phyloP scores from a whole-genome alignment of 805 yeast genomes.

The Torulaspora indica region DNA sequence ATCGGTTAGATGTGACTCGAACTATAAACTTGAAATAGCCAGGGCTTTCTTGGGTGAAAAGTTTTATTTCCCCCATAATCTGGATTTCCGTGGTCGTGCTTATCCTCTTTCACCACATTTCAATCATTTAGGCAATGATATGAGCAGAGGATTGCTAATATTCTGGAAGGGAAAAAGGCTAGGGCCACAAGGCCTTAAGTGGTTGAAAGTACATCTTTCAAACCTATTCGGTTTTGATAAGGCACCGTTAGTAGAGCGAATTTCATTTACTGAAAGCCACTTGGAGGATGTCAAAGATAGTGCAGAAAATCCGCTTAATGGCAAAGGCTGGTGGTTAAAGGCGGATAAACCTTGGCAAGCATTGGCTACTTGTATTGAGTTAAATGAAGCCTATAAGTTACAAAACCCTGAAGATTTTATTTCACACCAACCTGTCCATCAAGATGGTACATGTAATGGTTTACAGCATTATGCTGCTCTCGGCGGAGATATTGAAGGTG shows the following conservation, averaged over 20 bases:
- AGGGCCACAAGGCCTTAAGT: conserved; percentile 59
- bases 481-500: conserved; percentile 83
- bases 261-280: conserved; percentile 53
- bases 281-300: conserved; percentile 51
- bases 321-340: conserved; percentile 58
- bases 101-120: conserved; percentile 78
- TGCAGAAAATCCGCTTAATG: conserved; percentile 57
- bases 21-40: conserved; percentile 92
- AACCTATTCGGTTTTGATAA: conserved; percentile 74
- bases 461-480: conserved; percentile 82
- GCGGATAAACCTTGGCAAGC: conserved; percentile 88
- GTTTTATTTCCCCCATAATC: conserved; percentile 72
- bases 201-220: conserved; percentile 74
- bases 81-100: conserved; percentile 81
- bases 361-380: conserved; percentile 63
- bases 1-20: conserved; percentile 89
- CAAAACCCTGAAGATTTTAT: conserved; percentile 61
- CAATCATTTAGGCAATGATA: conserved; percentile 75
- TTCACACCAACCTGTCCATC: conserved; percentile 75
- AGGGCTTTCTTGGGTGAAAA: conserved; percentile 82
- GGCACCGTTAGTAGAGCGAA: conserved; percentile 61
- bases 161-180: conserved; percentile 74
- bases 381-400: conserved; percentile 54
- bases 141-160: conserved; percentile 63
- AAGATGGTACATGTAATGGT: conserved; percentile 85